phyloP scores from a whole-genome alignment of 768 basidiomycete species.

The Dendrothele bispora region DNA sequence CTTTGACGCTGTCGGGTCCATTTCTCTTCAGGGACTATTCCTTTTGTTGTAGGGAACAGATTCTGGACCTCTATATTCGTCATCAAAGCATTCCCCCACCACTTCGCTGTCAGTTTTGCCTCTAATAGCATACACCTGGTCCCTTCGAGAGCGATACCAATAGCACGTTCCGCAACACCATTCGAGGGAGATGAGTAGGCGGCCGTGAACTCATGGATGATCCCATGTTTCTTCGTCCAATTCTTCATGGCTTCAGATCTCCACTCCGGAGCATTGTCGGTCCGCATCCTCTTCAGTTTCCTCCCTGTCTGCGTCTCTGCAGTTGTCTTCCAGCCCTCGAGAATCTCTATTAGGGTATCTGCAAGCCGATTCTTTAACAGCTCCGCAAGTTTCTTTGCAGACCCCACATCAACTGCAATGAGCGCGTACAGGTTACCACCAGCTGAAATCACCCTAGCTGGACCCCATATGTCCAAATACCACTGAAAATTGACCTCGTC shows the following conservation, averaged over 20 bases:
- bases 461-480: too few species aligned
- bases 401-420: not conserved
- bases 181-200: too few species aligned
- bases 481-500: not conserved
- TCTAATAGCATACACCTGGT: too few species aligned
- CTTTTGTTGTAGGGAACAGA: too few species aligned
- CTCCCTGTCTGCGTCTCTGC: not conserved
- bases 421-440: constrained; percentile 5
- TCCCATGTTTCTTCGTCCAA: constrained; percentile 2
- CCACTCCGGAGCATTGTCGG: too few species aligned
- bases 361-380: too few species aligned
- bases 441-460: not conserved
- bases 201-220: too few species aligned
- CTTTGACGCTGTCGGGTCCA: not conserved
- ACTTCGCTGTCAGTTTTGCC: constrained; percentile 4
- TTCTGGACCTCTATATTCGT: too few species aligned
- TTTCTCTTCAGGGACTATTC: too few species aligned
- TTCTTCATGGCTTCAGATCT: constrained; percentile 8
- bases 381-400: too few species aligned
- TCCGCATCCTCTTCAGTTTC: too few species aligned
- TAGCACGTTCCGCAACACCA: constrained; percentile 6
- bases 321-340: not conserved
- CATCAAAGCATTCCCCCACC: constrained; percentile 6
- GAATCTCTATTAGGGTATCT: not conserved
- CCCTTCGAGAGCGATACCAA: too few species aligned